Percentiles rank a stretch among this genome's conserved stretches.
Conservation (phyloP, 2,329 filamentous ascomycete genomes). For the Xylariaceae sp. region DNA sequence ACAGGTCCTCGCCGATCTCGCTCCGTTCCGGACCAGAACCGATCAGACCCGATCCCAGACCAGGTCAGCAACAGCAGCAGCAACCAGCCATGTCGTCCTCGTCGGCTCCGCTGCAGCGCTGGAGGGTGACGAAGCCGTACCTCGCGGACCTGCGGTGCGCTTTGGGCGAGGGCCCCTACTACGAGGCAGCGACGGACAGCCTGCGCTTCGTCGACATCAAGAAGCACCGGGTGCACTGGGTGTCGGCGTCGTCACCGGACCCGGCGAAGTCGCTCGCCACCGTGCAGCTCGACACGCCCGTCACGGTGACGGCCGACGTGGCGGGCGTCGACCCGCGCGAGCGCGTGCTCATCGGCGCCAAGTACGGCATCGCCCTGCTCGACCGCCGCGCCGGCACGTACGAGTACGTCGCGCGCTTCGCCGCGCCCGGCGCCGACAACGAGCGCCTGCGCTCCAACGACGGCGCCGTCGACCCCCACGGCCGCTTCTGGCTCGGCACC, state of each 20-base stretch:
- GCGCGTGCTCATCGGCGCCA: slow-evolving; percentile 69
- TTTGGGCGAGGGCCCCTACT: slow-evolving; percentile 69
- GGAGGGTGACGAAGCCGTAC: slow-evolving; percentile 46
- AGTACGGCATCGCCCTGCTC: slow-evolving; percentile 73
- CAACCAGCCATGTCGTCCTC: slow-evolving; percentile 14
- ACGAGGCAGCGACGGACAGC: slow-evolving; percentile 55
- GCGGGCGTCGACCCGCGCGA: slow-evolving; percentile 52
- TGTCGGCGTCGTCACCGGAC: slow-evolving; percentile 59
- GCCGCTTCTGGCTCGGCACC: slow-evolving; percentile 75
- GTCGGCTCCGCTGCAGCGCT: slow-evolving; percentile 34
- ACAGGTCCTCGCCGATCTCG: too few relatives aligned
- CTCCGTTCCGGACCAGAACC: too few relatives aligned
- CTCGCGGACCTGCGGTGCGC: slow-evolving; percentile 53
- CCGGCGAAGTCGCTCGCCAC: slow-evolving; percentile 58
- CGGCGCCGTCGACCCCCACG: slow-evolving; percentile 70
- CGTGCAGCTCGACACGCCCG: slow-evolving; percentile 44
- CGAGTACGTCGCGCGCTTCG: slow-evolving; percentile 45
- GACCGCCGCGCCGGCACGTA: slow-evolving; percentile 53
- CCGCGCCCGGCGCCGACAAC: slow-evolving; percentile 27
- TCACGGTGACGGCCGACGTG: slow-evolving; percentile 72
- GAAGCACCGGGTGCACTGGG: slow-evolving; percentile 63
- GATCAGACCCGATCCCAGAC: too few relatives aligned
- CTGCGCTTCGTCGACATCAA: slow-evolving; percentile 81
- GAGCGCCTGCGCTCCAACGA: slow-evolving; percentile 67
- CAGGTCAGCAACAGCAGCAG: too few relatives aligned